Base-by-base conservation (phyloP, 805 yeast species). In the Danielia oregonensis region DNA sequence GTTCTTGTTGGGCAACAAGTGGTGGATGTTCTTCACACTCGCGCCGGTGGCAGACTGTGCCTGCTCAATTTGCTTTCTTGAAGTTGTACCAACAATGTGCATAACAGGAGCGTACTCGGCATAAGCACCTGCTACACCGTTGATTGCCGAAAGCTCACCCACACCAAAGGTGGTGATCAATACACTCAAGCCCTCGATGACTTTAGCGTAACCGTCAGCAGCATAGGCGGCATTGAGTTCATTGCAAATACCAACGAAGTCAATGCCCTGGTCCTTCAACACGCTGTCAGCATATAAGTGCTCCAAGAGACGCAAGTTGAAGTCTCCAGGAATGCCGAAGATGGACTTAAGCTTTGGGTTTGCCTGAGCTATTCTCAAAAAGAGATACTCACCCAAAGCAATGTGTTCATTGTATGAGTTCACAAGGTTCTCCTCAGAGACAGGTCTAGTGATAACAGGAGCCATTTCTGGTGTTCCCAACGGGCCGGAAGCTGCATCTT, bases 221-320 rank as follows among this genome's bases (percentile, higher is more conserved):
- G 93, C 79, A 55, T 89, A 88, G 6, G 94, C 93, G 3, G 93
- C 82, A 53, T 88, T 89, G 44, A 88, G 70, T 63, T 88, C 97
- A 53, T 88, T 88, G 64, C 95, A 86, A 40, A 79, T 77, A 16
- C 95, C 95, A 30, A 85, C 68, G 86, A 94, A 87, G 61, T 46
- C 82, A 6, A 62, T 55, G 7, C 65, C 66, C 53, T 24, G 69
- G 59, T 42, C 24, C 14, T 24, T 16, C 61, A 69, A 34, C n/a
- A 63, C 48, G 6, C 57, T 39, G 5, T 54, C 55, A 6, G 73
- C 60, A 50, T 84, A 80, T 29, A 83, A 54, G 50, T 81, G 77
- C 55, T 86, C 95, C 48, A 86, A 62, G 16, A 86, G 61, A 5
- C 72, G 69, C 43, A 82, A 59, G 55, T 82, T 82, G 62, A 79